Conservation (phyloP, 1,284 basidiomycete genomes). For the Cryptococcus sp. region DNA sequence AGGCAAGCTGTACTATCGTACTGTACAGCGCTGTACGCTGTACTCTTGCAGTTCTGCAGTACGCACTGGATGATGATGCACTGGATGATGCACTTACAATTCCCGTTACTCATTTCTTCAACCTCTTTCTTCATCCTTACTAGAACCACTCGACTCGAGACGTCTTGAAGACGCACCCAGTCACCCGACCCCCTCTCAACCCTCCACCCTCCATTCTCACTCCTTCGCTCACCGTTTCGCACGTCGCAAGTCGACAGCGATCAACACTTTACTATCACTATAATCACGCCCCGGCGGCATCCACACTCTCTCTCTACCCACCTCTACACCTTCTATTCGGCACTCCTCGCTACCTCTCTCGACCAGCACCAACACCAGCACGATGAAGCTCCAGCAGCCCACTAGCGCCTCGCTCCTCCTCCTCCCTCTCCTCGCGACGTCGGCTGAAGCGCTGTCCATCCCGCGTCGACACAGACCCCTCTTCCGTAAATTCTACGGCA, state of each 20-base stretch:
- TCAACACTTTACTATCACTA: conserved; percentile 3
- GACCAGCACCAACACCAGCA: conserved; percentile 11
- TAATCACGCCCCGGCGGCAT: conserved; percentile 12
- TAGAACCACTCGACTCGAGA: background rate
- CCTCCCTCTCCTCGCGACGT: conserved; percentile 35
- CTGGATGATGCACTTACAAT: too few relatives aligned
- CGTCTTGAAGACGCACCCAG: too few relatives aligned
- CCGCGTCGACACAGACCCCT: conserved; percentile 22
- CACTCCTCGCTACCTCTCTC: conserved; percentile 9
- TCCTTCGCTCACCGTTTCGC: background rate
- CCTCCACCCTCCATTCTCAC: background rate
- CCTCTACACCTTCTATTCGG: conserved; percentile 1
- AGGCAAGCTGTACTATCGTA: too few relatives aligned
- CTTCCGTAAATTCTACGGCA: conserved; percentile 29
- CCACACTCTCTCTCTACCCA: conserved; percentile 2
- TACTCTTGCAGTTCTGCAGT: too few relatives aligned
- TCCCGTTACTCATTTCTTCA: background rate
- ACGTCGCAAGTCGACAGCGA: conserved; percentile 16
- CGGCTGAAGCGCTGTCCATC: conserved; percentile 33
- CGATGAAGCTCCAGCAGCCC: conserved; percentile 17
- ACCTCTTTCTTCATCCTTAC: conserved; percentile 1
- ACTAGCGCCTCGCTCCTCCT: conserved; percentile 22
- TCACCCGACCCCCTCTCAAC: too few relatives aligned
- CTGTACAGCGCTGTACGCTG: too few relatives aligned
- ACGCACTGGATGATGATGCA: too few relatives aligned